Percentiles rank a stretch among this genome's conserved stretches.
Conservation (phyloP, 75 land plant species). For the Picea glauca region DNA sequence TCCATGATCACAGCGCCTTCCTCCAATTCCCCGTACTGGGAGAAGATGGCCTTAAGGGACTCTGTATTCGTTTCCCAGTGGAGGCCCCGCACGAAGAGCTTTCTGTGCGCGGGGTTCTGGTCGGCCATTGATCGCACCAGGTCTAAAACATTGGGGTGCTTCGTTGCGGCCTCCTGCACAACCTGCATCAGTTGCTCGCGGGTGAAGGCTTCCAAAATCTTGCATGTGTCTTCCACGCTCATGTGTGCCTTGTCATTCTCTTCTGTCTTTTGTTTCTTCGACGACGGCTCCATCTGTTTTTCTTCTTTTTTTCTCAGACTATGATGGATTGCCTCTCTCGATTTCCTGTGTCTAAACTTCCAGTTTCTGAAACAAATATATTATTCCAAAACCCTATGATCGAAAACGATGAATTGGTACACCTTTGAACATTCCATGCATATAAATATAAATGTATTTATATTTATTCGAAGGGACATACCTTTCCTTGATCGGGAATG, state of each 20-base stretch:
- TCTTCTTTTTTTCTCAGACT: neutral
- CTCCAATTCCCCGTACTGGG: slow-evolving; percentile 55
- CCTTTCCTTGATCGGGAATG: too few species aligned
- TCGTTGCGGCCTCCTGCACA: slow-evolving; percentile 22
- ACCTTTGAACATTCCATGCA: too few species aligned
- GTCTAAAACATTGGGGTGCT: slow-evolving; percentile 33
- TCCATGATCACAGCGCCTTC: slow-evolving; percentile 67
- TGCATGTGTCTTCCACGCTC: slow-evolving; percentile 42
- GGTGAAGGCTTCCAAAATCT: slow-evolving; percentile 54
- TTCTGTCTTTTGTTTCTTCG: slow-evolving; percentile 63
- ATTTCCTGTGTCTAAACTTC: too few species aligned
- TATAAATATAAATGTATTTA: too few species aligned
- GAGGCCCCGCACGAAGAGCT: slow-evolving; percentile 74
- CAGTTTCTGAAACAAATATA: too few species aligned
- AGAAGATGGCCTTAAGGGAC: slow-evolving; percentile 41
- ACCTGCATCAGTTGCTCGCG: slow-evolving; percentile 50
- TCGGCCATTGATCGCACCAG: slow-evolving; percentile 53
- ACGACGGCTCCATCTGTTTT: slow-evolving; percentile 2
- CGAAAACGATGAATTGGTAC: too few species aligned
- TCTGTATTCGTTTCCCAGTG: slow-evolving; percentile 66
- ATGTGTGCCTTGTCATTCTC: slow-evolving; percentile 46
- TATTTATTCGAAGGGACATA: too few species aligned
- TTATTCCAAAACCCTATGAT: too few species aligned
- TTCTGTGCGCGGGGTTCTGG: slow-evolving; percentile 45
- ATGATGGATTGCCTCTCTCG: too few species aligned